phyloP scores from a whole-genome alignment of 768 basidiomycete species.

The Panellus pusillus region DNA sequence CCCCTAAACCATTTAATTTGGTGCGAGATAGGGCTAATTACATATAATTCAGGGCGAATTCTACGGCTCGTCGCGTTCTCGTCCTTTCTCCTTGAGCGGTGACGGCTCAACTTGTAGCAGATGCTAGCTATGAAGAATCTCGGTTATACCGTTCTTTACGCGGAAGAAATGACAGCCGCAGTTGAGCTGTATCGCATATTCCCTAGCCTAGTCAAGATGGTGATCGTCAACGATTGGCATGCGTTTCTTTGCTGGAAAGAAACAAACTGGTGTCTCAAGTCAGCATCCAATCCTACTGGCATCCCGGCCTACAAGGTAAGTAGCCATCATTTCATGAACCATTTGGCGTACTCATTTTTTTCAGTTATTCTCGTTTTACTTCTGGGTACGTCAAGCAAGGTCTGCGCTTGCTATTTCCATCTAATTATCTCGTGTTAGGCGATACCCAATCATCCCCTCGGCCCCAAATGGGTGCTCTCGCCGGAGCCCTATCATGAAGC shows the following conservation, averaged over 20 bases:
- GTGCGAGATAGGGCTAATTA: neutral
- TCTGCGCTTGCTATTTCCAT: neutral
- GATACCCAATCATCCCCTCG: constrained; percentile 1
- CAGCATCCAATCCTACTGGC: neutral
- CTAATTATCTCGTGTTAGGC: neutral
- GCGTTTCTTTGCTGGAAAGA: constrained; percentile 4
- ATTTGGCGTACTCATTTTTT: neutral
- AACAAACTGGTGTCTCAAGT: neutral
- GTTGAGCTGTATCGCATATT: constrained; percentile 1
- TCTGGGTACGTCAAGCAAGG: neutral
- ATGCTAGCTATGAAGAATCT: constrained; percentile 8
- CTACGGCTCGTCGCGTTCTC: neutral
- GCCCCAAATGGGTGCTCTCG: constrained; percentile 1
- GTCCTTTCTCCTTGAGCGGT: neutral
- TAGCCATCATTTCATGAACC: neutral
- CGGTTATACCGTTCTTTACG: constrained; percentile 4
- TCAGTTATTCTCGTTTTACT: constrained; percentile 5
- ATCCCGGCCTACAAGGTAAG: constrained; percentile 5
- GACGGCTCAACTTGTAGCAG: neutral
- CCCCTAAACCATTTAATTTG: neutral
- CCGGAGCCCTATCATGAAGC: constrained; percentile 2
- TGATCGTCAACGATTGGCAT: constrained; percentile 2
- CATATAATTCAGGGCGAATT: neutral
- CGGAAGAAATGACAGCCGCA: neutral
- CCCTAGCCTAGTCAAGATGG: neutral